Percentiles rank a stretch among this genome's conserved stretches.
These are phyloP conservation scores for Tricholoma furcatifolium DNA, from an alignment of 768 basidiomycete genomes.

Conservation along the genomic window DNA sequence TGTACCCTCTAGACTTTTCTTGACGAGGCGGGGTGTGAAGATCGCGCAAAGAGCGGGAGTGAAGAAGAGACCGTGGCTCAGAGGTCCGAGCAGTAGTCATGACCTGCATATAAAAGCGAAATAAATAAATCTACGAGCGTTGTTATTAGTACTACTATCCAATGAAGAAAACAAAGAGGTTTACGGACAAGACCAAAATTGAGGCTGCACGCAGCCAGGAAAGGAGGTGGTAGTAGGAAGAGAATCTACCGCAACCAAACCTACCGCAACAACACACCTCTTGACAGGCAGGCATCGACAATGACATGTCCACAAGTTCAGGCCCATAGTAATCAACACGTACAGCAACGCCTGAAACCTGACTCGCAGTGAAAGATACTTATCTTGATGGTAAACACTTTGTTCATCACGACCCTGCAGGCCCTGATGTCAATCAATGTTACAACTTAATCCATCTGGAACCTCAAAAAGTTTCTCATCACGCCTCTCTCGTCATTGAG, in stretches of 20 bases:
- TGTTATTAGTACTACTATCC: not conserved
- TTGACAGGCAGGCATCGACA: too few species aligned
- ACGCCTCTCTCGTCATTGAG: not conserved
- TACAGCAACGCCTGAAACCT: not conserved
- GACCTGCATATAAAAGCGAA: slow-evolving; percentile 12
- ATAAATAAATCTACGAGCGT: slow-evolving; percentile 4
- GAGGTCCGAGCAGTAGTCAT: slow-evolving; percentile 14
- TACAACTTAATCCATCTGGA: too few species aligned
- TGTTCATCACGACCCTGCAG: too few species aligned
- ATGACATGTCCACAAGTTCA: too few species aligned
- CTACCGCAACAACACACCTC: slow-evolving; percentile 3
- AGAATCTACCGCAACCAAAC: slow-evolving; percentile 13
- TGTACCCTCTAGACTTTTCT: slow-evolving; percentile 12
- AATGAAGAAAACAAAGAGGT: not conserved
- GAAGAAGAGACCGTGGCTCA: slow-evolving; percentile 12
- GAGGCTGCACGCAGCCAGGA: slow-evolving; percentile 12
- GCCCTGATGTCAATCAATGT: too few species aligned
- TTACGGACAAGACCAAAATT: slow-evolving; percentile 4
- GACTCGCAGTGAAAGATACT: too few species aligned
- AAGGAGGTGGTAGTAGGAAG: slow-evolving; percentile 6
- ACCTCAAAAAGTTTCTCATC: not conserved
- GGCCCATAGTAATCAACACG: slow-evolving; percentile 8
- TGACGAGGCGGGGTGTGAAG: slow-evolving; percentile 7
- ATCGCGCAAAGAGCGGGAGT: slow-evolving; percentile 17
- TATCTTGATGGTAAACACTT: not conserved